Evolutionary conservation across 202 grass and related monocot genomes (phyloP), one percentile per base, ranked within the genome.

Genomic region (Elaeis oleifera): DNA sequence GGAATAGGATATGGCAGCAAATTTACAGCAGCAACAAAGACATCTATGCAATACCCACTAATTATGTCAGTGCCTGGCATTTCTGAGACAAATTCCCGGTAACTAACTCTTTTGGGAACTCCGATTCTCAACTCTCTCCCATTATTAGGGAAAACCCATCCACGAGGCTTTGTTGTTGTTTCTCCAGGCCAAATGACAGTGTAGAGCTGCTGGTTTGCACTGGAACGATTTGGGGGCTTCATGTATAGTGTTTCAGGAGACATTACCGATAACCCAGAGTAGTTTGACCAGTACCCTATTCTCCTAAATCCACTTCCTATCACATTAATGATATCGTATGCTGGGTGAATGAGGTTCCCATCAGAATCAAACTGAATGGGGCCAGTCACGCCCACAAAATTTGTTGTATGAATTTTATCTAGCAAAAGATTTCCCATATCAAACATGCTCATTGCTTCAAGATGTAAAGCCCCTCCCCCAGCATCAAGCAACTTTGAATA

Each of bases 201-300:
- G 26, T 59, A 0, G n/a, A 95, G 79, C 50, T 73, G 63, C 77
- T 74, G 69, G 69, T 69, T 80, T 70, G 48, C 79, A 71, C 51
- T 54, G 6, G 71, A 36, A 51, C 3, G 48, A 54, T 85, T 89
- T 60, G 59, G 69, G 31, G 65, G 76, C 74, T 85, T 83, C 60
- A 53, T 77, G 54, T 95, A 80, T 11, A 95, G 81, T 57, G 63
- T 65, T 67, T 85, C 89, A 63, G 89, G 89, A 55, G 79, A 75
- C 36, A 48, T 63, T 66, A 52, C 61, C 14, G 89, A 95, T 24
- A 95, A 52, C 50, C 84, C 85, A 6, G 89, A 95, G 72, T 89
- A 83, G 73, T 89, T 95, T 15, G 84, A 83, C 89, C 89, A 95
- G 53, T 85, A 85, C 44, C 89, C 89, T 19, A 95, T 69, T 69